Conservation (phyloP, 2,329 filamentous ascomycete genomes). For the Pestalotiopsis sp. region DNA sequence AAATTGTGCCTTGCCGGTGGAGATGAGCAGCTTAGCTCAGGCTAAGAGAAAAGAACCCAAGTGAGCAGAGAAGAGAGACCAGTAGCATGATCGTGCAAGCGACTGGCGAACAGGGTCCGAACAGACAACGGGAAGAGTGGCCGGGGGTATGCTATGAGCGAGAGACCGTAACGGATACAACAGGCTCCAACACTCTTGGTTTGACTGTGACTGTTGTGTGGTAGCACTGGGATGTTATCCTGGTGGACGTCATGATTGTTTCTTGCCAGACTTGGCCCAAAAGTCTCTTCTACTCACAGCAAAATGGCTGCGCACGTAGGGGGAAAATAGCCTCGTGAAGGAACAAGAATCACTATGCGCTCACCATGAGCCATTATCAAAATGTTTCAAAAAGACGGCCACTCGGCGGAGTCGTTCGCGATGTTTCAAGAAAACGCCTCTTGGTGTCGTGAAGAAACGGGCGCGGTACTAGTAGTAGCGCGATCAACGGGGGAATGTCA, state of each 20-base stretch:
- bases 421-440: not conserved
- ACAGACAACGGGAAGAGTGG: conserved; percentile 5
- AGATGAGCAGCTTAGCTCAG: conserved; percentile 8
- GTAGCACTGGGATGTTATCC: not conserved
- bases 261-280: not conserved
- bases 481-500: not conserved
- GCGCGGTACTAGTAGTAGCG: not conserved
- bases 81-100: not conserved
- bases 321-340: not conserved
- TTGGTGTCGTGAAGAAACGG: not conserved
- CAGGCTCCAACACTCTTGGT: conserved; percentile 17
- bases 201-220: conserved; percentile 5
- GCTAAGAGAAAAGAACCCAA: not conserved
- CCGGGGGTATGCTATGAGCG: conserved; percentile 9
- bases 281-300: not conserved
- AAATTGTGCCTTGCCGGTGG: conserved; percentile 6
- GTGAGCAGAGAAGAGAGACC: not conserved
- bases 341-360: not conserved
- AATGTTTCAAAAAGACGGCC: not conserved
- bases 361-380: not conserved
- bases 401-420: not conserved
- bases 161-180: conserved; percentile 10
- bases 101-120: not conserved
- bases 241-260: not conserved
- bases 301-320: not conserved